Evolutionary conservation across 371 early-diverging fungal species (phyloP), one percentile per base, ranked within the genome.

Genomic region (Mucor piriformis): DNA sequence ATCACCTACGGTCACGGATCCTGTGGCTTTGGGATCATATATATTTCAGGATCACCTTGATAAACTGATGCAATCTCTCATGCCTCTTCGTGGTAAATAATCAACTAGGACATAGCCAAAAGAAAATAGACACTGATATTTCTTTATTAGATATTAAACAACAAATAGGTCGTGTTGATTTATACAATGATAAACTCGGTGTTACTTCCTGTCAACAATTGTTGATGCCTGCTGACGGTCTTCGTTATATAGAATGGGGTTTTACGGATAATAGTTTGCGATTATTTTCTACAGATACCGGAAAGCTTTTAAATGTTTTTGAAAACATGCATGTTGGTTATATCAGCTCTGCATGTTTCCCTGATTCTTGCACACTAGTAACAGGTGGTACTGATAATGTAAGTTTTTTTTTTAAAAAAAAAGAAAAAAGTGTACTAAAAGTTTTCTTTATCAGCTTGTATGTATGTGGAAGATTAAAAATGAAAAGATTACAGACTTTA

Each of bases 311-410:
- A 3, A 85, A 82, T 10, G 77, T 86, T 2, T 90, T 86, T 73
- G 92, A 92, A 60, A 86, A 82, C 54, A 63, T 91, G 77, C 92
- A 92, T 65, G 64, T 84, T 46, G 89, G 88, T 10, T 79, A 76
- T 34, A 83, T 91, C 46, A 88, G 86, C 12, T 64, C 81, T 35
- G 87, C 84, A n/a, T 77, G 74, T 20, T 88, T 89, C 67, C 79
- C 85, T 0, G 86, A 87, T 57, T 77, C 79, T n/a, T 74, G 84
- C 6, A 88, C 84, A 0, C 62, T 92, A 42, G 77, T 90, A 3
- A 92, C 91, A 6, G 89, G 88, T 12, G 88, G 90, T 16, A 80
- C 84, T 7, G 92, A 92, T 63, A 78, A 72, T 59, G 85, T 87
- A 72, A 66, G 68, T 35, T 8, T 29, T 6, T 29, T 35, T 8